Percentiles rank a stretch among this genome's conserved stretches.
phyloP scores from a whole-genome alignment of 257 asterid species.

The Fraxinus quadrangulata region DNA sequence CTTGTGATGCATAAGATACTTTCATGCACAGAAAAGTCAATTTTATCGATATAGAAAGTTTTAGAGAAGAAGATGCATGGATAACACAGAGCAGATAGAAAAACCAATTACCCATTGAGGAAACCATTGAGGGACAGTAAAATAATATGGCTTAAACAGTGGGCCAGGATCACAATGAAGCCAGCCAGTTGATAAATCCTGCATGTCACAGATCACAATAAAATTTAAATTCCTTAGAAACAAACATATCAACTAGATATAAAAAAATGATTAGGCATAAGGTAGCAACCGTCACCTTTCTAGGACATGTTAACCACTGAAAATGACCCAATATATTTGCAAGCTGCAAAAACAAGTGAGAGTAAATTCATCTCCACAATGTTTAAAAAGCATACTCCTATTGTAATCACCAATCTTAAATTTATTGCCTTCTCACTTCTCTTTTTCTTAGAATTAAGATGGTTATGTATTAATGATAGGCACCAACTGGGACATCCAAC shows the following conservation, averaged over 20 bases:
- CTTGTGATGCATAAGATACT: background rate
- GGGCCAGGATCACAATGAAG: conserved; percentile 93
- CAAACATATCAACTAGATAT: conserved; percentile 12
- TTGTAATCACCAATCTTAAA: conserved; percentile 2
- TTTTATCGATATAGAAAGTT: background rate
- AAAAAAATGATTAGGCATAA: conserved; percentile 9
- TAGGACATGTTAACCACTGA: conserved; percentile 97
- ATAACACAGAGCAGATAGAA: conserved; percentile 10
- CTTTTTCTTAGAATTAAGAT: background rate
- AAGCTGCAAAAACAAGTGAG: conserved; percentile 52
- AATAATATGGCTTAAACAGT: conserved; percentile 79
- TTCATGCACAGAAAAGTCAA: conserved; percentile 15
- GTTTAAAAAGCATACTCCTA: conserved; percentile 14
- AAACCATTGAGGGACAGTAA: conserved; percentile 64
- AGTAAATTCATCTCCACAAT: conserved; percentile 14
- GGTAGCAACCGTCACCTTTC: conserved; percentile 61
- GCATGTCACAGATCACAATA: conserved; percentile 23
- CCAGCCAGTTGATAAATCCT: conserved; percentile 98
- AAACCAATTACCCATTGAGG: conserved; percentile 72
- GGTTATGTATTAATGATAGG: background rate
- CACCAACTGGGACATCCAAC: conserved; percentile 4
- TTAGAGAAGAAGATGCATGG: conserved; percentile 7
- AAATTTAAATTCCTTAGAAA: conserved; percentile 22
- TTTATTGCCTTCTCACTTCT: conserved; percentile 1
- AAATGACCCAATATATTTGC: conserved; percentile 79